Conservation (phyloP, 257 asterid species). For the Thymus mandschuricus region DNA sequence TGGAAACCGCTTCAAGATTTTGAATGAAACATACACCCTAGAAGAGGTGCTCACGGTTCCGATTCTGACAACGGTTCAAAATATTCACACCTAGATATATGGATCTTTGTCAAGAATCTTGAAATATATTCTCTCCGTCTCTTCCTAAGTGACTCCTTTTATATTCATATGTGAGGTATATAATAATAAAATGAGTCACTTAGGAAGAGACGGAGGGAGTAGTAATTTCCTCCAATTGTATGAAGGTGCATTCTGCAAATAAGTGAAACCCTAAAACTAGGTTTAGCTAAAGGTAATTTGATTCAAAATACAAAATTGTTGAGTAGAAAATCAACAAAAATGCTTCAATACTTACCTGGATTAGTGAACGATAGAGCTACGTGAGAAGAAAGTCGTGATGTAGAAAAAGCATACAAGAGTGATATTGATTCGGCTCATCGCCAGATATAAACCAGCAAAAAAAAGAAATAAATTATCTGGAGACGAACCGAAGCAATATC, state of each 20-base stretch:
- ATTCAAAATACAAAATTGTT: too few relatives aligned
- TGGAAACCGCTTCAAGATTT: neutral
- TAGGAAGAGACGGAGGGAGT: too few relatives aligned
- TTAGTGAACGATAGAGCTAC: neutral
- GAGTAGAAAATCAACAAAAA: neutral
- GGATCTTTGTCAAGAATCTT: too few relatives aligned
- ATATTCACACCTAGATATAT: too few relatives aligned
- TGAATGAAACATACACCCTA: neutral
- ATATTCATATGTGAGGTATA: too few relatives aligned
- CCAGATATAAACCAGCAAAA: neutral
- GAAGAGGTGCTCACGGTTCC: too few relatives aligned
- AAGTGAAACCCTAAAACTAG: neutral
- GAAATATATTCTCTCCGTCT: too few relatives aligned
- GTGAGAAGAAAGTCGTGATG: neutral
- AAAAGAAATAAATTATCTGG: neutral
- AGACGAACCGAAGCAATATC: slow-evolving; percentile 50
- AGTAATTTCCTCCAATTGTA: too few relatives aligned
- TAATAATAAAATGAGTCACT: too few relatives aligned
- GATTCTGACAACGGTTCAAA: too few relatives aligned
- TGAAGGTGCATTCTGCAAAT: neutral
- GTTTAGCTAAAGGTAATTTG: neutral
- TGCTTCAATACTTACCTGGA: neutral
- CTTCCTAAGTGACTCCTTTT: too few relatives aligned
- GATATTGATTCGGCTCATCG: slow-evolving; percentile 82
- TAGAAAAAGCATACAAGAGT: slow-evolving; percentile 67